A percentile compares a stretch with the other conserved stretches of the same genome.
phyloP scores from a whole-genome alignment of 768 basidiomycete species.

The Tylopilus subfusipes region DNA sequence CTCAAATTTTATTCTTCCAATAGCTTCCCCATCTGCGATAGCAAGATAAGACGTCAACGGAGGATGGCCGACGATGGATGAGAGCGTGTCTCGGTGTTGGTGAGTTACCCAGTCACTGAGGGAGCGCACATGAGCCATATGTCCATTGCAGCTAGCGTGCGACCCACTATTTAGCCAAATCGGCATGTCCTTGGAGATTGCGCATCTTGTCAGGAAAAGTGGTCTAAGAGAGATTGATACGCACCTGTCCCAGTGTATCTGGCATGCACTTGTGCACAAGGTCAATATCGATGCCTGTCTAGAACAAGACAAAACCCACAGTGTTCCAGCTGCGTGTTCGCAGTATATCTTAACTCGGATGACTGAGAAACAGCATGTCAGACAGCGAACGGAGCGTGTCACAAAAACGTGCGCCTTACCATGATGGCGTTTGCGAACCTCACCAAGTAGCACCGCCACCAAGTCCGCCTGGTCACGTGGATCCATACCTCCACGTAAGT shows the following conservation, averaged over 20 bases:
- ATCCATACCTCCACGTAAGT: background rate
- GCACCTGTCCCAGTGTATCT: slow-evolving; percentile 92
- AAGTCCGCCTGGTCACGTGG: slow-evolving; percentile 10
- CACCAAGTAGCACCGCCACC: slow-evolving; percentile 8
- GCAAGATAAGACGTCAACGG: slow-evolving; percentile 82
- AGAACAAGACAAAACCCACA: slow-evolving; percentile 46
- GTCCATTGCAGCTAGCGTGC: background rate
- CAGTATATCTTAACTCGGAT: slow-evolving; percentile 91
- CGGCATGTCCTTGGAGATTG: slow-evolving; percentile 73
- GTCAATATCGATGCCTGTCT: slow-evolving; percentile 1
- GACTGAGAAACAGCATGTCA: slow-evolving; percentile 45
- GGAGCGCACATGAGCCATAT: slow-evolving; percentile 9
- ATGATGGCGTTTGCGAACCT: slow-evolving; percentile 13
- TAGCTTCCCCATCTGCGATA: slow-evolving; percentile 92
- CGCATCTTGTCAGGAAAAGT: slow-evolving; percentile 9
- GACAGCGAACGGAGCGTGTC: background rate
- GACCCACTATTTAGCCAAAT: slow-evolving; percentile 90
- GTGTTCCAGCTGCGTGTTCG: slow-evolving; percentile 94
- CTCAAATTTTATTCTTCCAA: slow-evolving; percentile 87
- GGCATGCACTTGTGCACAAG: slow-evolving; percentile 69
- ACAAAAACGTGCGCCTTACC: slow-evolving; percentile 7
- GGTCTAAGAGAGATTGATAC: slow-evolving; percentile 23
- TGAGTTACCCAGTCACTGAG: slow-evolving; percentile 94
- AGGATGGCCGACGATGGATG: slow-evolving; percentile 91
- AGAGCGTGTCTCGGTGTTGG: slow-evolving; percentile 93